Conservation (phyloP, 1,284 basidiomycete genomes). For the Heterobasidion occidentale region DNA sequence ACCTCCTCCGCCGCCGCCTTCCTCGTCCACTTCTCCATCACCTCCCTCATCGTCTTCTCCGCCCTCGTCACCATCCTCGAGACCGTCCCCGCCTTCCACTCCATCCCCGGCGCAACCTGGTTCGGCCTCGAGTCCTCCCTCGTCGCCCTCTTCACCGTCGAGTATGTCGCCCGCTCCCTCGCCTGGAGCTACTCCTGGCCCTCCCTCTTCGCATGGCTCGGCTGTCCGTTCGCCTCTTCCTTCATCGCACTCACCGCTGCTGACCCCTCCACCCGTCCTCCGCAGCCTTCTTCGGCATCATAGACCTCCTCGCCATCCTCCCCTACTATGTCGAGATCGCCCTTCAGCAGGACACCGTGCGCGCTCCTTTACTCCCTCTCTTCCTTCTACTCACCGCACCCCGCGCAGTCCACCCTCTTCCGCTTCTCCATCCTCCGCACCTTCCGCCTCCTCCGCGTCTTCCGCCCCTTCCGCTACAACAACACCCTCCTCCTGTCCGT, state of each 20-base stretch:
- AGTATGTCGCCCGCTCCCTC: constrained; percentile 58
- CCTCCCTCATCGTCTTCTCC: constrained; percentile 57
- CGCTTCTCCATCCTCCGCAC: constrained; percentile 82
- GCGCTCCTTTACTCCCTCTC: constrained; percentile 16
- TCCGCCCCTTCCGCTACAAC: constrained; percentile 80
- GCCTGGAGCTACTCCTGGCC: constrained; percentile 61
- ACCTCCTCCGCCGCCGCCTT: constrained; percentile 63
- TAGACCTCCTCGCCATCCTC: constrained; percentile 77
- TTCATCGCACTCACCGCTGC: background rate
- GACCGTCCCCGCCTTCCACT: constrained; percentile 78
- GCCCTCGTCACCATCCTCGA: constrained; percentile 80
- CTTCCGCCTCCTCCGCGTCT: constrained; percentile 79
- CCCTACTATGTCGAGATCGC: constrained; percentile 85
- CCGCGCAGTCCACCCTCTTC: constrained; percentile 60
- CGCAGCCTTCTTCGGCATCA: constrained; percentile 77
- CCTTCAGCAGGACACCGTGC: constrained; percentile 77
- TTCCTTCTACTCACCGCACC: background rate
- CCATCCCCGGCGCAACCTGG: constrained; percentile 61
- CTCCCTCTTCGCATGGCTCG: constrained; percentile 54
- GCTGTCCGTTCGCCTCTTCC: constrained; percentile 40
- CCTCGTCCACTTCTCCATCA: constrained; percentile 54
- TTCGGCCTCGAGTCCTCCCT: constrained; percentile 76
- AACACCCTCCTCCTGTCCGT: constrained; percentile 72
- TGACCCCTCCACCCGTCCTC: background rate
- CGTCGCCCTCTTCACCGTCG: constrained; percentile 78